Evolutionary conservation across 306 rosid genomes (phyloP), one percentile per base, ranked within the genome.

Genomic region (Myrica gale): DNA sequence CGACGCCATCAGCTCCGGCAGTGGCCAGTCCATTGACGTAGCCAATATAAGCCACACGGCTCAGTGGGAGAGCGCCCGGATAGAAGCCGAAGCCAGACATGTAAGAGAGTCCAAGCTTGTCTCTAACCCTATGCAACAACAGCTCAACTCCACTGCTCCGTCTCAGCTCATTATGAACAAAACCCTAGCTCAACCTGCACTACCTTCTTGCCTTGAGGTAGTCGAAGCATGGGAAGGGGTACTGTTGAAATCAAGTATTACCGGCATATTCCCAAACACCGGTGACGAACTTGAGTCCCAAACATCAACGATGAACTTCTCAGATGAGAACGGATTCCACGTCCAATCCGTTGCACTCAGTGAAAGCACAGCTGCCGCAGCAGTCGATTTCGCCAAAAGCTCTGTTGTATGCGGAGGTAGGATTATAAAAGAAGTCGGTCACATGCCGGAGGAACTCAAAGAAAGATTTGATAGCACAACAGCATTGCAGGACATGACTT

Each of bases 161-260:
- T 32, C 60, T 73, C 72, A 62, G 68, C 44, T 73, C 73, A 23
- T n/a, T n/a, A 23, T 73, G 55, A 76, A 61, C 68, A 80, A 58
- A 37, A 62, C 47, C 79, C 43, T 70, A 68, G 47, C 55, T 10
- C 70, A 42, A 7, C 82, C 80, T 0, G 68, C 80, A 1, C 77
- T 41, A 0, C 88, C 69, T 1, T 85, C 81, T 0, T 82, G 81
- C 77, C 85, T 81, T 12, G 79, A 91, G 72, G 78, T 89, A 7
- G 85, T 87, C 78, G 88, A 85, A 61, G 95, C 90, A 6, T 89
- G 92, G 95, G 89, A 87, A 37, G 73, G 71, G 20, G 77, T 82
- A 19, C 84, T 90, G 88, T 68, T 80, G 0, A 75, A 77, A 51
- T 37, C 73, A 16, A 42, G 17, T 2, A 50, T 39, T 55, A 56